phyloP scores from a whole-genome alignment of 257 asterid genomes.

The Haberlea rhodopensis region DNA sequence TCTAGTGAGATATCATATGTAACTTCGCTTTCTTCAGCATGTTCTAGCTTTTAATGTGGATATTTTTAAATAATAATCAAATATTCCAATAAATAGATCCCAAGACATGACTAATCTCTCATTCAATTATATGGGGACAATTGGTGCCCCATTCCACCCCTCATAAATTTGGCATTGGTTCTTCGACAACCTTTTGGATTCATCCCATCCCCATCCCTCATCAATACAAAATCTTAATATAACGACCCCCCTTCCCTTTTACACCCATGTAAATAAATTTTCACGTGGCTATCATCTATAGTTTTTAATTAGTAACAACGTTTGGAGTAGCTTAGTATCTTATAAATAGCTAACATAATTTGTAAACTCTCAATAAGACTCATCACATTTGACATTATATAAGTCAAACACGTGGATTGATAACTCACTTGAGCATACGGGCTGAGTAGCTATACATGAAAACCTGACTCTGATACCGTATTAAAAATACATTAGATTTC shows the following conservation, averaged over 20 bases:
- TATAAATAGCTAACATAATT: too few relatives aligned
- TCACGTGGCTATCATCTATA: neutral
- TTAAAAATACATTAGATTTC: too few relatives aligned
- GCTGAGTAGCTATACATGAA: too few relatives aligned
- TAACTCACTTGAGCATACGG: too few relatives aligned
- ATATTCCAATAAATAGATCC: neutral
- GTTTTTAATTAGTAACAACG: too few relatives aligned
- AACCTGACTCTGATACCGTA: too few relatives aligned
- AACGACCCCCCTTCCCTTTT: constrained; percentile 13
- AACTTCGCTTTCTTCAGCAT: neutral
- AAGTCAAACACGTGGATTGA: too few relatives aligned
- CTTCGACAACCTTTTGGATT: neutral
- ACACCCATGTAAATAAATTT: neutral
- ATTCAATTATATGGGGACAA: constrained; percentile 33
- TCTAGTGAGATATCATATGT: neutral
- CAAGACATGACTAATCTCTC: constrained; percentile 7
- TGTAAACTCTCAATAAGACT: too few relatives aligned
- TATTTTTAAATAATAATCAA: neutral
- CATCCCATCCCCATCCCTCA: constrained; percentile 14
- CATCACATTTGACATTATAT: too few relatives aligned
- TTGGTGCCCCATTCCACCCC: constrained; percentile 14
- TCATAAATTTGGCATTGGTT: neutral
- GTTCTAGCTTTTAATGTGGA: neutral
- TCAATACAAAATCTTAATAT: constrained; percentile 24
- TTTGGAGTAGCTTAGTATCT: too few relatives aligned